Percentiles rank a stretch among this genome's conserved stretches.
These are phyloP conservation scores for Xylariaceae sp. DNA, from an alignment of 2,329 filamentous ascomycete species.

Conservation along the genomic window DNA sequence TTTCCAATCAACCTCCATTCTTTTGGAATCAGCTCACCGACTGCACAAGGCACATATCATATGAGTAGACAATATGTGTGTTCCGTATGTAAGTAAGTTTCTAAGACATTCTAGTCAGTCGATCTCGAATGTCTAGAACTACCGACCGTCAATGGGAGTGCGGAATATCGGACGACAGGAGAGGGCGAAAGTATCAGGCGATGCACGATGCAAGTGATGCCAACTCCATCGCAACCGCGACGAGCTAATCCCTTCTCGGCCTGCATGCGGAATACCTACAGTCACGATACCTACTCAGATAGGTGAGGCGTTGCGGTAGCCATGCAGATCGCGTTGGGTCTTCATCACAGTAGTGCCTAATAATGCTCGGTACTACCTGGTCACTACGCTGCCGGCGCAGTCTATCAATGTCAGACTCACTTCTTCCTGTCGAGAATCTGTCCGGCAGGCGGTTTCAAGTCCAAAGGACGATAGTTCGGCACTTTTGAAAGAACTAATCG, in stretches of 20 bases:
- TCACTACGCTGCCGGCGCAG: too few relatives aligned
- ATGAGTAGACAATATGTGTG: too few relatives aligned
- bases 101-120: background rate
- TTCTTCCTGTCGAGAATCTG: too few relatives aligned
- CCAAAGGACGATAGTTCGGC: too few relatives aligned
- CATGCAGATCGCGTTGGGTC: background rate
- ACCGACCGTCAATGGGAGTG: background rate
- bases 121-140: background rate
- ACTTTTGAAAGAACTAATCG: too few relatives aligned
- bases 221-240: background rate
- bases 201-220: background rate
- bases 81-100: background rate
- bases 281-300: background rate
- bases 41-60: too few relatives aligned
- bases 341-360: background rate
- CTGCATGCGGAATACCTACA: background rate
- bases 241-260: background rate
- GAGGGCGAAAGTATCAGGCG: background rate
- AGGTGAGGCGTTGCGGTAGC: background rate
- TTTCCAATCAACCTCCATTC: too few relatives aligned
- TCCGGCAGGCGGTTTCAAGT: too few relatives aligned
- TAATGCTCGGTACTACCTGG: too few relatives aligned
- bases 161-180: background rate
- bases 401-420: too few relatives aligned
- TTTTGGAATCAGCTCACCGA: too few relatives aligned